A percentile compares a stretch with the other conserved stretches of the same genome.
These are phyloP conservation scores for Pestalotiopsis fici DNA, from an alignment of 2,329 filamentous ascomycete genomes.

Conservation along the genomic window DNA sequence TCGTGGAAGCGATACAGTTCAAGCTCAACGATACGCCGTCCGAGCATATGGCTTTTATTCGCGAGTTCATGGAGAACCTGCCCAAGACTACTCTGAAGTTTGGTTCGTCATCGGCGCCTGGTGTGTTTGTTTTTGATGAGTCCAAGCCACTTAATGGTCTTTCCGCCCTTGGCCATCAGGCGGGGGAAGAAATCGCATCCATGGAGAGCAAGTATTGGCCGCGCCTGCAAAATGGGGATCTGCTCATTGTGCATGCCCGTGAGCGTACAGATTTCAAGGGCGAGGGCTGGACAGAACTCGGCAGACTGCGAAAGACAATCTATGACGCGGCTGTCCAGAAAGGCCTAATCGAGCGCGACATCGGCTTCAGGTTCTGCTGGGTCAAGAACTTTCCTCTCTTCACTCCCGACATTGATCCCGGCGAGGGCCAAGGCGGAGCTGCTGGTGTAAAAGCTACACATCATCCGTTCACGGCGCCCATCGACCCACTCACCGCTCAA, in stretches of 20 bases:
- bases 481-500: slow-evolving; percentile 70
- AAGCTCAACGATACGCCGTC: slow-evolving; percentile 51
- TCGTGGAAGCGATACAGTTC: slow-evolving; percentile 76
- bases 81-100: slow-evolving; percentile 58
- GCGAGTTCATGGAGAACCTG: slow-evolving; percentile 68
- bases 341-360: slow-evolving; percentile 50
- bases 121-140: slow-evolving; percentile 74
- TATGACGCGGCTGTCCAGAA: slow-evolving; percentile 69
- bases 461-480: slow-evolving; percentile 93
- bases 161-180: slow-evolving; percentile 42
- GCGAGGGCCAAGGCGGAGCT: slow-evolving; percentile 79
- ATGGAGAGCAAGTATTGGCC: slow-evolving; percentile 19
- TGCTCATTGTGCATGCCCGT: slow-evolving; percentile 82
- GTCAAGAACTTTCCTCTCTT: slow-evolving; percentile 92
- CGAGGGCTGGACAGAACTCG: slow-evolving; percentile 67
- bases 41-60: slow-evolving; percentile 42
- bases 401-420: slow-evolving; percentile 58
- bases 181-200: slow-evolving; percentile 23
- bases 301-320: slow-evolving; percentile 70
- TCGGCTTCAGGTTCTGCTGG: slow-evolving; percentile 74
- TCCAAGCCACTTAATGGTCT: slow-evolving; percentile 76
- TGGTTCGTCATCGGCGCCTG: slow-evolving; percentile 78
- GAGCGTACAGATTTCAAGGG: slow-evolving; percentile 65
- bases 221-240: slow-evolving; percentile 67
- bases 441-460: slow-evolving; percentile 86